Percentiles rank a stretch among this genome's conserved stretches.
phyloP scores from a whole-genome alignment of 2,329 filamentous ascomycete species.

The Pseudogymnoascus sp. region DNA sequence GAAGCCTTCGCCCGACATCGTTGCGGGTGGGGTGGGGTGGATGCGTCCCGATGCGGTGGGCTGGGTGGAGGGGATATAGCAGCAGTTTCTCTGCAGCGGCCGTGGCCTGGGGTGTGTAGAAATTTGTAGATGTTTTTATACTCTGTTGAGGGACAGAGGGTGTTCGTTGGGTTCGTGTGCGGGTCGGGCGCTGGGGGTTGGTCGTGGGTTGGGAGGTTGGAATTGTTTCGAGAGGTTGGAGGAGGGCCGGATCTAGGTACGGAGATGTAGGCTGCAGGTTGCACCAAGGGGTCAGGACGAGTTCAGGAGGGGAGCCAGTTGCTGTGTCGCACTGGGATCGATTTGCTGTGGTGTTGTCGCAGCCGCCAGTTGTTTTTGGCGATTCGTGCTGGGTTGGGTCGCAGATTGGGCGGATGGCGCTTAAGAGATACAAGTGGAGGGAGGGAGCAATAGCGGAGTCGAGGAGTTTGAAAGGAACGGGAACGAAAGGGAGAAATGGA shows the following conservation, averaged over 20 bases:
- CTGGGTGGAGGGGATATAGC: neutral
- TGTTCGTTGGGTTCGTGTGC: neutral
- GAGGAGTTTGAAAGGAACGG: neutral
- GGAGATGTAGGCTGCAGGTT: neutral
- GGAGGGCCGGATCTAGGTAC: neutral
- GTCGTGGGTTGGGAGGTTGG: neutral
- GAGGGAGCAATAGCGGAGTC: neutral
- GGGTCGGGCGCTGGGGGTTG: neutral
- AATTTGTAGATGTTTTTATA: neutral
- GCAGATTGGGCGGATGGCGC: slow-evolving; percentile 10
- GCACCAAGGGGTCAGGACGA: neutral
- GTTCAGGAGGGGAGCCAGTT: slow-evolving; percentile 39
- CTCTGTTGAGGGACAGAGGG: neutral
- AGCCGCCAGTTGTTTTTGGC: neutral
- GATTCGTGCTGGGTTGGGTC: slow-evolving; percentile 4
- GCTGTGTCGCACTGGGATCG: slow-evolving; percentile 56
- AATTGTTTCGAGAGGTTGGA: neutral
- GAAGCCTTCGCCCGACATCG: slow-evolving; percentile 52
- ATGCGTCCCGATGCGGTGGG: neutral
- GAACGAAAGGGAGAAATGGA: neutral
- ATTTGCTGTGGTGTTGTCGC: slow-evolving; percentile 38
- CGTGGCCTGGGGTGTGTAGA: neutral
- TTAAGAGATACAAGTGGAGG: neutral
- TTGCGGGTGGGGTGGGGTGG: slow-evolving; percentile 14
- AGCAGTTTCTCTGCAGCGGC: neutral